Percentiles rank a stretch among this genome's conserved stretches.
Evolutionary conservation across 148 eudicot genomes (phyloP).

Genomic region (Vaccinium corymbosum): DNA sequence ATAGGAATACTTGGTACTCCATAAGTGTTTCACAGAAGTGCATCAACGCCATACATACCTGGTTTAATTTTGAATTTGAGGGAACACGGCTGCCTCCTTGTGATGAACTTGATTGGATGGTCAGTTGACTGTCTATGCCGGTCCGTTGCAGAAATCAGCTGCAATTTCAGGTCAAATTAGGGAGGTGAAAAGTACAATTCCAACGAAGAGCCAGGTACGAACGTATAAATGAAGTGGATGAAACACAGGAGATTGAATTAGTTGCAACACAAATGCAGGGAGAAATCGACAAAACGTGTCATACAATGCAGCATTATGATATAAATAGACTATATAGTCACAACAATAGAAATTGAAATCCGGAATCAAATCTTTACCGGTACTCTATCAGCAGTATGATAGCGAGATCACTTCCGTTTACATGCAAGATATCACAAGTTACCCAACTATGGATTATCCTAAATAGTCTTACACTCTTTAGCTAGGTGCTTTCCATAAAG

Average conservation of each 20-base stretch:
- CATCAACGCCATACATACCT: slow-evolving; percentile 33
- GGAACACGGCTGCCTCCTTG: slow-evolving; percentile 72
- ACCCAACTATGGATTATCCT: not conserved
- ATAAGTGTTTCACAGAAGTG: not conserved
- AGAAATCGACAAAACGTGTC: not conserved
- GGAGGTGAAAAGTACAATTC: not conserved
- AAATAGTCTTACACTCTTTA: not conserved
- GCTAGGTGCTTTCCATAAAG: not conserved
- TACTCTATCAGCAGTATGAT: not conserved
- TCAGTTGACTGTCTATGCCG: slow-evolving; percentile 93
- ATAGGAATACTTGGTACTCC: no score
- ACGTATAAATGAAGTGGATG: not conserved
- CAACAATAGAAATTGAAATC: not conserved
- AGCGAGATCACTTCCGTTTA: not conserved
- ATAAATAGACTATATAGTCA: not conserved
- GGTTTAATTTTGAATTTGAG: slow-evolving; percentile 90
- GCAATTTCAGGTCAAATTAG: slow-evolving; percentile 23
- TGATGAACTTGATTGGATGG: slow-evolving; percentile 88
- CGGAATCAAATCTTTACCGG: not conserved
- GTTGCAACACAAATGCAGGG: slow-evolving; percentile 6
- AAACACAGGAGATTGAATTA: not conserved
- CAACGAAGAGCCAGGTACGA: not conserved
- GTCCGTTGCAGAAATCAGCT: slow-evolving; percentile 93
- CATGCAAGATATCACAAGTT: not conserved
- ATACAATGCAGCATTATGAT: not conserved